phyloP scores from a whole-genome alignment of 345 rosid species.

The Psidium friedrichsthalianum region DNA sequence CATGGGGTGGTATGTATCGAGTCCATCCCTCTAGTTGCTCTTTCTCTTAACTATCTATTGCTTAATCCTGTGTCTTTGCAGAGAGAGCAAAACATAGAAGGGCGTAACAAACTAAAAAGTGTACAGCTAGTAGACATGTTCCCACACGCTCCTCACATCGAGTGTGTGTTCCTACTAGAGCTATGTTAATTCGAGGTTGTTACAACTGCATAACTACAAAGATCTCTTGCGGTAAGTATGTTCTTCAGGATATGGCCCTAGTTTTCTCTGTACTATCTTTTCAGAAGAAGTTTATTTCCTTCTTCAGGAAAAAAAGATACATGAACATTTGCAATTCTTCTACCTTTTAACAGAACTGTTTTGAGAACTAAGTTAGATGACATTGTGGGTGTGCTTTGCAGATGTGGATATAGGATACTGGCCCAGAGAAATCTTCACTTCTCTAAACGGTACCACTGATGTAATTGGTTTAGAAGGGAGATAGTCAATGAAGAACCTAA shows the following conservation, averaged over 20 bases:
- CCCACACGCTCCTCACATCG: conserved; percentile 92
- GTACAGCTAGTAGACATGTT: conserved; percentile 93
- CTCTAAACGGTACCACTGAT: neutral
- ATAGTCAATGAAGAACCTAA: neutral
- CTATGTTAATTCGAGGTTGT: conserved; percentile 10
- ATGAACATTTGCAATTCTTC: neutral
- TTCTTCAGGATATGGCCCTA: neutral
- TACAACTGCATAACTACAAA: neutral
- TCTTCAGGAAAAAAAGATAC: neutral
- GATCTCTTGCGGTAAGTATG: neutral
- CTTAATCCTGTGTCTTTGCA: conserved; percentile 24
- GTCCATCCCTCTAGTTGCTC: neutral
- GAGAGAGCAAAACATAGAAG: conserved; percentile 53
- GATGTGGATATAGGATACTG: neutral
- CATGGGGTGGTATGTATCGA: conserved; percentile 63
- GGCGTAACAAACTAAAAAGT: conserved; percentile 63
- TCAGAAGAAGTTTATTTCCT: neutral
- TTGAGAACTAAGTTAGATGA: neutral
- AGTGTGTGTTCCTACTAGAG: conserved; percentile 77
- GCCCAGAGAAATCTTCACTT: neutral
- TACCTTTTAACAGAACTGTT: neutral
- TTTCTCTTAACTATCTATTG: neutral
- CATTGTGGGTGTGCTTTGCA: neutral
- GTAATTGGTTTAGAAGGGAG: neutral
- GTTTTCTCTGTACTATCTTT: neutral